These are phyloP conservation scores for Adansonia madagascariensis DNA, from an alignment of 441 rosid species.

Conservation along the genomic window DNA sequence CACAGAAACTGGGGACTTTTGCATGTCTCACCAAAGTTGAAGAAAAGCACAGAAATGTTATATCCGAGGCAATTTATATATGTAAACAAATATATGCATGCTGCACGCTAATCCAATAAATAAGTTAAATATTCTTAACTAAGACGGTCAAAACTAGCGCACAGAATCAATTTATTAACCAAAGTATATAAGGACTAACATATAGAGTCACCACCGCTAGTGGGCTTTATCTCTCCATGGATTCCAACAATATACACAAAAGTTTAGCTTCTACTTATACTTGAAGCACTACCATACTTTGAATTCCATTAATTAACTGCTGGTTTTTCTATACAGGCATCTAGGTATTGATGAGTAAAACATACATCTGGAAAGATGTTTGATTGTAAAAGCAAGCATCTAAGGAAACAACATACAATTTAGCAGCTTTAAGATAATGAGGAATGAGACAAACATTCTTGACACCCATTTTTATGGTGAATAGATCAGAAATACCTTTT, in stretches of 20 bases:
- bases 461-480: neutral
- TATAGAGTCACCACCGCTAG: neutral
- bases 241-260: neutral
- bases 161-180: neutral
- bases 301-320: neutral
- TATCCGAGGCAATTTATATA: neutral
- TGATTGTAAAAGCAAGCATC: conserved; percentile 2
- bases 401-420: neutral
- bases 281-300: neutral
- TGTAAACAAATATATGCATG: neutral
- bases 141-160: neutral
- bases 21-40: neutral
- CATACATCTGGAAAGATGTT: neutral
- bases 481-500: conserved; percentile 52
- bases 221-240: neutral
- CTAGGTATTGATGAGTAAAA: neutral
- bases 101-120: neutral
- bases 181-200: neutral
- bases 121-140: neutral
- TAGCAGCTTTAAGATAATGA: neutral
- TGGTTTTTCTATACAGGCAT: neutral
- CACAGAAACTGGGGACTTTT: neutral
- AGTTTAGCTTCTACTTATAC: neutral
- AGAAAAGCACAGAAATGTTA: neutral
- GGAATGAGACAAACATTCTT: neutral